Conservation (phyloP, 2,329 filamentous ascomycete genomes). For the Gliomastix tumulicola region DNA sequence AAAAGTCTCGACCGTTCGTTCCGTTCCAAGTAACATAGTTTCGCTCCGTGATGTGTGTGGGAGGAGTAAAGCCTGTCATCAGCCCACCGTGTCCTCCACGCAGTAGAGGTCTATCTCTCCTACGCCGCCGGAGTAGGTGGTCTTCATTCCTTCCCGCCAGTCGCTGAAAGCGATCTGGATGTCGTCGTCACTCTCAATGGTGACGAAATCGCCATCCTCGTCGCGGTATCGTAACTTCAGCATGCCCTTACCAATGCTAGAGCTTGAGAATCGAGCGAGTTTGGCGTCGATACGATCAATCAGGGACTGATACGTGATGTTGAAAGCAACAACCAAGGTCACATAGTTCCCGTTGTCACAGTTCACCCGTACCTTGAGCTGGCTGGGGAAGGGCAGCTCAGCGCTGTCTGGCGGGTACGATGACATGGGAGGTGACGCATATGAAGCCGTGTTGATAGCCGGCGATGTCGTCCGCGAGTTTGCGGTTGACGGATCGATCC, state of each 20-base stretch:
- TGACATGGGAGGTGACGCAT: constrained; percentile 20
- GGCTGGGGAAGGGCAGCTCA: constrained; percentile 55
- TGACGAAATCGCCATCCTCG: constrained; percentile 87
- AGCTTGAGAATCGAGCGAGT: constrained; percentile 75
- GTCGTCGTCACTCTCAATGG: constrained; percentile 91
- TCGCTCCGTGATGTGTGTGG: too few relatives aligned
- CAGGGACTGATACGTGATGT: constrained; percentile 88
- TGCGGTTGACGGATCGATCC: constrained; percentile 27
- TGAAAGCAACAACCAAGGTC: constrained; percentile 91
- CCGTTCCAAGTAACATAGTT: too few relatives aligned
- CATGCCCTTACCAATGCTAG: constrained; percentile 74
- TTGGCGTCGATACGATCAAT: constrained; percentile 96
- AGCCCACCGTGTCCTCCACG: constrained; percentile 38
- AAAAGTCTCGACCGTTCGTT: background rate
- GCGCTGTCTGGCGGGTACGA: constrained; percentile 24
- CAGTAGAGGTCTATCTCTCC: constrained; percentile 90
- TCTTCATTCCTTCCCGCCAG: constrained; percentile 67
- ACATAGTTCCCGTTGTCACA: constrained; percentile 82
- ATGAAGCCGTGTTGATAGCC: constrained; percentile 27
- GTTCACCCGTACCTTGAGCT: constrained; percentile 93
- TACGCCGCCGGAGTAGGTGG: constrained; percentile 58
- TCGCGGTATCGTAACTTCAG: constrained; percentile 88
- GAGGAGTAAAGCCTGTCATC: constrained; percentile 1
- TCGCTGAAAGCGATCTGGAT: constrained; percentile 94
- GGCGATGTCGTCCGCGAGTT: constrained; percentile 40